Percentiles rank a stretch among this genome's conserved stretches.
Conservation (phyloP, 2,329 filamentous ascomycete species). For the Aspergillus sp. region DNA sequence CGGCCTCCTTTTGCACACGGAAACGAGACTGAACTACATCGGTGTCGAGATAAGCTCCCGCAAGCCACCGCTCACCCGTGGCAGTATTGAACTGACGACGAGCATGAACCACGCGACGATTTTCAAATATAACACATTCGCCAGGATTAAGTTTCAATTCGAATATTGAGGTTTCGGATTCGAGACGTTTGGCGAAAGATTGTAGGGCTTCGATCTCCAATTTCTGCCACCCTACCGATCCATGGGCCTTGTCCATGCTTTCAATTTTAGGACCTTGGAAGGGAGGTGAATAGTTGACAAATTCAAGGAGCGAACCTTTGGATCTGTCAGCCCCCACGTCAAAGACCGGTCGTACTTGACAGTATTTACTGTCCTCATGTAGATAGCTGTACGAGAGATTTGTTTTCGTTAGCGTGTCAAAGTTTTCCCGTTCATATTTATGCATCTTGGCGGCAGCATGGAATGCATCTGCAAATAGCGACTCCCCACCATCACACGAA, state of each 20-base stretch:
- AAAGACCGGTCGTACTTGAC: slow-evolving; percentile 58
- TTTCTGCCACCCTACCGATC: background rate
- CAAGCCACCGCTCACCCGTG: slow-evolving; percentile 73
- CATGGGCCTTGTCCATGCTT: background rate
- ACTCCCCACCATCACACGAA: slow-evolving; percentile 75
- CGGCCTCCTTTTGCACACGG: slow-evolving; percentile 19
- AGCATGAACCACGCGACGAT: slow-evolving; percentile 81
- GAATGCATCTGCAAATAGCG: slow-evolving; percentile 78
- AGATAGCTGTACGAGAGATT: slow-evolving; percentile 67
- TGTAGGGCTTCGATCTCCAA: slow-evolving; percentile 46
- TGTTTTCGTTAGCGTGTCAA: slow-evolving; percentile 41
- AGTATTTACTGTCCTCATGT: slow-evolving; percentile 64
- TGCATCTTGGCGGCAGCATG: slow-evolving; percentile 50
- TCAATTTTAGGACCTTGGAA: slow-evolving; percentile 61
- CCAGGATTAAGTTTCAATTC: slow-evolving; percentile 74
- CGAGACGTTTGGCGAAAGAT: slow-evolving; percentile 62
- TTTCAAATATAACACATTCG: slow-evolving; percentile 93
- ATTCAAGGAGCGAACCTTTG: slow-evolving; percentile 25
- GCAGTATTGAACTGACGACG: slow-evolving; percentile 67
- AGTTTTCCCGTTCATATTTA: slow-evolving; percentile 12
- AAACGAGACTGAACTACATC: slow-evolving; percentile 59
- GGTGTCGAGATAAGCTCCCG: slow-evolving; percentile 77
- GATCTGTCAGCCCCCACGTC: slow-evolving; percentile 28
- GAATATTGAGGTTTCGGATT: slow-evolving; percentile 60
- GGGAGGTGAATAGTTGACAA: slow-evolving; percentile 72